Conservation (phyloP, 139 green algal species). For the Coccomyxa sp. region DNA sequence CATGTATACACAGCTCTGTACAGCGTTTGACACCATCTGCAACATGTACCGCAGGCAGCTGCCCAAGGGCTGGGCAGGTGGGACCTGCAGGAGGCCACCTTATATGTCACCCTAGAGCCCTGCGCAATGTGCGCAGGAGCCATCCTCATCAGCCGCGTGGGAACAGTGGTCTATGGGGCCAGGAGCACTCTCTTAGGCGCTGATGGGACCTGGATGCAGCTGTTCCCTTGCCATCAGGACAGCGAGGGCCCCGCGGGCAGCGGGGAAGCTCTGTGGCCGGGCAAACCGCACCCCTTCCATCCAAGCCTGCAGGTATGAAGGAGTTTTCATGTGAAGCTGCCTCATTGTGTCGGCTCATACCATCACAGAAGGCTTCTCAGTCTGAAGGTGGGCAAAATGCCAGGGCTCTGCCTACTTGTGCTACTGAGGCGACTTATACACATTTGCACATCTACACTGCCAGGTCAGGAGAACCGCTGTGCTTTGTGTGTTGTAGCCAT, state of each 20-base stretch:
- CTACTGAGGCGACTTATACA: no score
- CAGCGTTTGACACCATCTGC: no score
- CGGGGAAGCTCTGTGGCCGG: not conserved
- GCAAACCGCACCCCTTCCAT: not conserved
- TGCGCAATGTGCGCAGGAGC: slow-evolving; percentile 96
- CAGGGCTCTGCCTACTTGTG: no score
- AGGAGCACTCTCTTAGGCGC: slow-evolving; percentile 70
- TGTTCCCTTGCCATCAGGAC: slow-evolving; percentile 37
- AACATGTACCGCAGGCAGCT: slow-evolving; percentile 2
- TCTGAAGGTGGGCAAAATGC: no score
- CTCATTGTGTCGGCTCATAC: no score
- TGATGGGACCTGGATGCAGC: slow-evolving; percentile 83
- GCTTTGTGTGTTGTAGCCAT: no score
- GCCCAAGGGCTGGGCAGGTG: slow-evolving; percentile 37
- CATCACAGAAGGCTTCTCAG: no score
- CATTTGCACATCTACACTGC: no score
- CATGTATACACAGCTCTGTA: no score
- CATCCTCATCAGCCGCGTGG: slow-evolving; percentile 75
- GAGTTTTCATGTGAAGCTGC: no score
- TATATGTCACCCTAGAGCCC: slow-evolving; percentile 93
- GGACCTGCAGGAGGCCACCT: slow-evolving; percentile 65
- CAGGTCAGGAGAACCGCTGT: no score
- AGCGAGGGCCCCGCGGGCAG: not conserved
- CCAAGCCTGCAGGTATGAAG: not conserved
- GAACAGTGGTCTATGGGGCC: slow-evolving; percentile 82